Evolutionary conservation across 2,329 filamentous ascomycete species (phyloP).

Genomic region (Mycosphaerella sp.): DNA sequence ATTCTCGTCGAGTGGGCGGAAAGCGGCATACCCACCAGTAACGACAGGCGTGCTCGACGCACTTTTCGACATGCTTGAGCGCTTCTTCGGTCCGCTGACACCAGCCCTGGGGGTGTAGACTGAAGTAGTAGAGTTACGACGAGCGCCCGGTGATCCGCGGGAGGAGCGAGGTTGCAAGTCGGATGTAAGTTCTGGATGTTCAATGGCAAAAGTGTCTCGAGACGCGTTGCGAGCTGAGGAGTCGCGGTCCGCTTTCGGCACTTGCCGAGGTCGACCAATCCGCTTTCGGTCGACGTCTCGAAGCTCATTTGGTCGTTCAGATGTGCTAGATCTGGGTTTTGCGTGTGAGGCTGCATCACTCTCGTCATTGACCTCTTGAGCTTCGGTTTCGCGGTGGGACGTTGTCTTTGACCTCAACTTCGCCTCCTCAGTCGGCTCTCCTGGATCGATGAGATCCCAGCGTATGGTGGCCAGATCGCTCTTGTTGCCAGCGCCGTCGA

Average conservation of each 20-base stretch:
- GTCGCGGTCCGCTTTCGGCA: conserved; percentile 4
- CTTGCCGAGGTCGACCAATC: conserved; percentile 7
- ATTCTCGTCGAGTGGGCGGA: conserved; percentile 33
- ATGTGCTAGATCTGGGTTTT: background rate
- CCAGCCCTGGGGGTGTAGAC: conserved; percentile 1
- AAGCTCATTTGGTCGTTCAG: background rate
- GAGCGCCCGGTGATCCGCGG: conserved; percentile 1
- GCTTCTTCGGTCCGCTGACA: background rate
- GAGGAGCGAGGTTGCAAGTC: conserved; percentile 6
- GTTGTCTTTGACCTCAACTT: conserved; percentile 16
- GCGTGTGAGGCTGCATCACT: conserved; percentile 27
- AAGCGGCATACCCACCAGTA: conserved; percentile 39
- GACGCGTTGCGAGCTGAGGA: conserved; percentile 14
- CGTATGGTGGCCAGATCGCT: conserved; percentile 52
- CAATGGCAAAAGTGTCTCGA: background rate
- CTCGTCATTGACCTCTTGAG: conserved; percentile 13
- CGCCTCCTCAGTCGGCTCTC: conserved; percentile 36
- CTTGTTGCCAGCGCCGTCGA: conserved; percentile 34
- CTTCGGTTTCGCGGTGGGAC: conserved; percentile 5
- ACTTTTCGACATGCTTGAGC: conserved; percentile 7
- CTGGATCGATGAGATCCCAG: conserved; percentile 58
- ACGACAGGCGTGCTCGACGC: background rate
- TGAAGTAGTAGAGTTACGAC: conserved; percentile 4
- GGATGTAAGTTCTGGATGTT: conserved; percentile 7
- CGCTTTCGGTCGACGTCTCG: background rate